Evolutionary conservation across 2,329 filamentous ascomycete genomes (phyloP).

Genomic region (Sclerotinia glacialis): DNA sequence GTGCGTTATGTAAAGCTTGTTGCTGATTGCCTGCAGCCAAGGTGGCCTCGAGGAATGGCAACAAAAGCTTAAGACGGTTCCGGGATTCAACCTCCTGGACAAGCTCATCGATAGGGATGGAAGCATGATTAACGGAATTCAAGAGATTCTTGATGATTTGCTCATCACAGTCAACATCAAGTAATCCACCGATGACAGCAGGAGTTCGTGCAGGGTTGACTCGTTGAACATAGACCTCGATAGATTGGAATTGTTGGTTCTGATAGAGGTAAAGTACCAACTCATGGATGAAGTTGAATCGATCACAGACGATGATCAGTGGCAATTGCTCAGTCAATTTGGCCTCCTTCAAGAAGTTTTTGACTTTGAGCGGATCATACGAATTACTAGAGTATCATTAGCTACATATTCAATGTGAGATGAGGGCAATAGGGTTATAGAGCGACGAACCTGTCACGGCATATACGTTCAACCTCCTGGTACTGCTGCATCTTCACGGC

Average conservation of each 20-base stretch:
- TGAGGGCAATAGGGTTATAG: neutral
- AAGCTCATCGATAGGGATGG: slow-evolving; percentile 90
- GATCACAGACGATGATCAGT: slow-evolving; percentile 96
- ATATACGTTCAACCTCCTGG: slow-evolving; percentile 95
- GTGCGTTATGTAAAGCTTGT: slow-evolving; percentile 92
- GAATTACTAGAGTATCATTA: slow-evolving; percentile 39
- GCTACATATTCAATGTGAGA: neutral
- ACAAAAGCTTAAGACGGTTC: slow-evolving; percentile 89
- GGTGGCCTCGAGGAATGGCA: slow-evolving; percentile 94
- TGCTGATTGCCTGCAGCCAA: slow-evolving; percentile 89
- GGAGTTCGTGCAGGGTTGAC: slow-evolving; percentile 91
- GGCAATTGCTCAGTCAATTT: slow-evolving; percentile 88
- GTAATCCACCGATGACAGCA: slow-evolving; percentile 84
- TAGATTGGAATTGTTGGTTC: slow-evolving; percentile 98
- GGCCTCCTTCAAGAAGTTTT: slow-evolving; percentile 99
- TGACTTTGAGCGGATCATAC: slow-evolving; percentile 92
- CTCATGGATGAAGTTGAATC: slow-evolving; percentile 99
- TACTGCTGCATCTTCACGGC: slow-evolving; percentile 91
- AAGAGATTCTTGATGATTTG: slow-evolving; percentile 91
- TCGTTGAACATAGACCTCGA: slow-evolving; percentile 95
- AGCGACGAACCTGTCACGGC: slow-evolving; percentile 70
- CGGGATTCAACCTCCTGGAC: slow-evolving; percentile 92
- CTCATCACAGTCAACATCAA: slow-evolving; percentile 98
- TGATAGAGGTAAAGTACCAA: slow-evolving; percentile 96
- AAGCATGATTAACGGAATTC: slow-evolving; percentile 75